Evolutionary conservation across 495 filamentous ascomycete genomes (phyloP).

Genomic region (Neurospora pannonica): DNA sequence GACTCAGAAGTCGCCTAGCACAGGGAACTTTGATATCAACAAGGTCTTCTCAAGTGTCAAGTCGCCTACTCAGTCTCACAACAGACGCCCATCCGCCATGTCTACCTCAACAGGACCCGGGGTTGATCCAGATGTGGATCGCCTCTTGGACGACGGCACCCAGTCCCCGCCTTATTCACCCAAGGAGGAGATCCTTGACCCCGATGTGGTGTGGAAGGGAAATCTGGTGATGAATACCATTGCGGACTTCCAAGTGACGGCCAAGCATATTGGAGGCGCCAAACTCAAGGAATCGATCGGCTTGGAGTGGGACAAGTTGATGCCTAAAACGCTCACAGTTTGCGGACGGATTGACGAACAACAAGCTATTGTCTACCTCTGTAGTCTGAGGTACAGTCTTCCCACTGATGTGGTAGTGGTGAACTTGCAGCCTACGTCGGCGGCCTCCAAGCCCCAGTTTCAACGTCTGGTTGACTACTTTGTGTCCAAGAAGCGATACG

Average conservation of each 20-base stretch:
- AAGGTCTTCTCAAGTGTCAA: conserved; percentile 60
- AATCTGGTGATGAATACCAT: conserved; percentile 66
- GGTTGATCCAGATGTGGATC: conserved; percentile 81
- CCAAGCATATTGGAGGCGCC: conserved; percentile 74
- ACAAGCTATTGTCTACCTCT: conserved; percentile 81
- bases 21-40: conserved; percentile 57
- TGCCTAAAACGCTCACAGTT: conserved; percentile 58
- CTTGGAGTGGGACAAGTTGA: conserved; percentile 59
- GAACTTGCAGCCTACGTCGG: conserved; percentile 47
- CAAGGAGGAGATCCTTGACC: conserved; percentile 46
- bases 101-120: conserved; percentile 41
- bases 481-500: conserved; percentile 62
- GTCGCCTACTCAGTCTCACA: conserved; percentile 40
- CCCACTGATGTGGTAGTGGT: conserved; percentile 67
- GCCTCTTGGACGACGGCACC: conserved; percentile 73
- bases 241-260: conserved; percentile 62
- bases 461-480: conserved; percentile 73
- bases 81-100: conserved; percentile 31
- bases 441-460: conserved; percentile 48
- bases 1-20: conserved; percentile 38
- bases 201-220: conserved; percentile 74
- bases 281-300: conserved; percentile 50
- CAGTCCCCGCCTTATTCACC: conserved; percentile 85
- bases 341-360: conserved; percentile 75
- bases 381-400: conserved; percentile 61